Percentiles rank a stretch among this genome's conserved stretches.
Conservation (phyloP, 129 eudicot species). For the Scalesia atractyloides region DNA sequence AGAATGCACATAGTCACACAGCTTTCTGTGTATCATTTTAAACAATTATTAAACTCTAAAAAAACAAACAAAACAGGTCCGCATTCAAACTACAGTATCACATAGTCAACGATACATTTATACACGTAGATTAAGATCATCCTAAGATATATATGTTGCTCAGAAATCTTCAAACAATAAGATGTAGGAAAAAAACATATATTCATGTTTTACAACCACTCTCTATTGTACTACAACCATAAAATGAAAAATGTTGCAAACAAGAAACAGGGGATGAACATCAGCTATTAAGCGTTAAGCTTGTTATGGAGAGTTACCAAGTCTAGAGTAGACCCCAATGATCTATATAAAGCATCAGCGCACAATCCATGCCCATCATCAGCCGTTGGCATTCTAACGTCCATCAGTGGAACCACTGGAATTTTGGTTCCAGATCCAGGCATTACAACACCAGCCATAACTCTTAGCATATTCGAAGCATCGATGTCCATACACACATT, state of each 20-base stretch:
- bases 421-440: slow-evolving; percentile 50
- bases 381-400: slow-evolving; percentile 85
- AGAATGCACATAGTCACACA: no score
- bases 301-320: slow-evolving; percentile 56
- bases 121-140: no score
- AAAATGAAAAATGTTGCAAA: not conserved
- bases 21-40: no score
- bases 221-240: not conserved
- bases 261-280: not conserved
- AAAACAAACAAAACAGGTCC: no score
- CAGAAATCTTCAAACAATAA: no score
- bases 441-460: slow-evolving; percentile 60
- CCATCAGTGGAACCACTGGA: slow-evolving; percentile 51
- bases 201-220: no score
- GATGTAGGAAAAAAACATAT: no score
- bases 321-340: slow-evolving; percentile 61
- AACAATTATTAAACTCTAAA: no score
- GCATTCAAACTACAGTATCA: no score
- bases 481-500: slow-evolving; percentile 78
- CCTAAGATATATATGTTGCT: no score
- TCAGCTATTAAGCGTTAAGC: not conserved
- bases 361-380: slow-evolving; percentile 92
- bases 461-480: slow-evolving; percentile 64
- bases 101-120: no score
- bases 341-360: slow-evolving; percentile 60